A percentile compares a stretch with the other conserved stretches of the same genome.
Evolutionary conservation across 73 alveolate species (phyloP).

Genomic region (Tetrahymena elliotti): DNA sequence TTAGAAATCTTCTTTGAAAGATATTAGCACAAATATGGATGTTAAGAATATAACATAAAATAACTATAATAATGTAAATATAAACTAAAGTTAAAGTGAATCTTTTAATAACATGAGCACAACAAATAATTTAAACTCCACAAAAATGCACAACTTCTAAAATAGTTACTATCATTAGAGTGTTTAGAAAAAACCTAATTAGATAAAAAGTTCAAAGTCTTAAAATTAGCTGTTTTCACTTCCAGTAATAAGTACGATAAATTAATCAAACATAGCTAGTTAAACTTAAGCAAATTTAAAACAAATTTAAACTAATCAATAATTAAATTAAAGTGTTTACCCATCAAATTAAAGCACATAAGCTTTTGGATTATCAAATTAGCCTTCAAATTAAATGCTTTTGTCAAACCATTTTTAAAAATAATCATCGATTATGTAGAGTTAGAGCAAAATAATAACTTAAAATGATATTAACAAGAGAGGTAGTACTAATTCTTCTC

Average conservation of each 20-base stretch:
- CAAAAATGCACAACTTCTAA: neutral
- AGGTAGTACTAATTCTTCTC: neutral
- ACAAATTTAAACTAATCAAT: neutral
- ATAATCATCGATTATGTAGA: neutral
- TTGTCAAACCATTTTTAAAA: neutral
- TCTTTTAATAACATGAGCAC: neutral
- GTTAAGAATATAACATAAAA: neutral
- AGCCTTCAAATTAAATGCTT: neutral
- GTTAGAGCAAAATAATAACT: neutral
- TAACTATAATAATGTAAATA: neutral
- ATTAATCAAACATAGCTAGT: neutral
- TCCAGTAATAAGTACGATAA: neutral
- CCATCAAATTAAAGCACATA: neutral
- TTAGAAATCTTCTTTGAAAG: neutral
- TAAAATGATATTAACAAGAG: neutral
- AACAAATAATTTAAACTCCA: neutral
- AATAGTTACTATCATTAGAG: neutral
- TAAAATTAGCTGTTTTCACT: neutral
- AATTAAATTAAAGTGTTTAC: neutral
- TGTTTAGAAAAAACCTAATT: neutral
- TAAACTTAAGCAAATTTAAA: neutral
- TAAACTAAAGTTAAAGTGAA: neutral
- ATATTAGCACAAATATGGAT: neutral
- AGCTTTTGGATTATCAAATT: neutral
- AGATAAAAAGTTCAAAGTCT: neutral